phyloP scores from a whole-genome alignment of 2,329 filamentous ascomycete species.

The Aspergillus sojae region DNA sequence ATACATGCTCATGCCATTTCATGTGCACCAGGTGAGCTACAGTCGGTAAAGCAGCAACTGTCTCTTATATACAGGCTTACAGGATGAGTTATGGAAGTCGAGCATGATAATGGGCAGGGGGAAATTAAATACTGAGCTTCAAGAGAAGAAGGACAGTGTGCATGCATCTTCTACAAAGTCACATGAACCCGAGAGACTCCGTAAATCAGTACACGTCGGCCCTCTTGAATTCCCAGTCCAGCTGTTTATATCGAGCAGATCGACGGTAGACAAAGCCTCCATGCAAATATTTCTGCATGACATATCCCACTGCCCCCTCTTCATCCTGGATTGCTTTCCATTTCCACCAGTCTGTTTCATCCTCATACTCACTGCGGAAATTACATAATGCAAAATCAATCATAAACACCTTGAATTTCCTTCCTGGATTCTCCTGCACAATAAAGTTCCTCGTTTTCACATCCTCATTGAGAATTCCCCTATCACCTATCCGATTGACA shows the following conservation, averaged over 20 bases:
- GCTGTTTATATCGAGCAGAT: constrained; percentile 8
- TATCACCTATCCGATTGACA: constrained; percentile 17
- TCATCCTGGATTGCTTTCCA: constrained; percentile 21
- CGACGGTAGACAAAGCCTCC: constrained; percentile 21
- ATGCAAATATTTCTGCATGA: constrained; percentile 20
- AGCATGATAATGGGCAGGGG: no score
- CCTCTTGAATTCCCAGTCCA: constrained; percentile 34
- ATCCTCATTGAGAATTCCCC: constrained; percentile 23
- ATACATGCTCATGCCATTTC: no score
- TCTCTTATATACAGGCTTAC: no score
- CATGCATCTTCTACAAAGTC: no score
- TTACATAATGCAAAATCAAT: constrained; percentile 18
- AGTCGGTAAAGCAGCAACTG: no score
- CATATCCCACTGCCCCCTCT: constrained; percentile 21
- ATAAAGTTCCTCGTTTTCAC: constrained; percentile 22
- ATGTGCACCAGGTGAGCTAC: no score
- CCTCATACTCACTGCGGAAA: constrained; percentile 16
- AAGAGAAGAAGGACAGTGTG: no score
- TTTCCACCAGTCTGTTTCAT: constrained; percentile 17
- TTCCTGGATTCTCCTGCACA: neutral
- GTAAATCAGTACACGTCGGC: constrained; percentile 48
- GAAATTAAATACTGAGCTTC: no score
- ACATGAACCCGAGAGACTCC: no score
- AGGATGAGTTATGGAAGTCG: no score
- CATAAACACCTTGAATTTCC: constrained; percentile 15